Percentiles rank a stretch among this genome's conserved stretches.
phyloP scores from a whole-genome alignment of 257 asterid species.

The Solanum habrochaites region DNA sequence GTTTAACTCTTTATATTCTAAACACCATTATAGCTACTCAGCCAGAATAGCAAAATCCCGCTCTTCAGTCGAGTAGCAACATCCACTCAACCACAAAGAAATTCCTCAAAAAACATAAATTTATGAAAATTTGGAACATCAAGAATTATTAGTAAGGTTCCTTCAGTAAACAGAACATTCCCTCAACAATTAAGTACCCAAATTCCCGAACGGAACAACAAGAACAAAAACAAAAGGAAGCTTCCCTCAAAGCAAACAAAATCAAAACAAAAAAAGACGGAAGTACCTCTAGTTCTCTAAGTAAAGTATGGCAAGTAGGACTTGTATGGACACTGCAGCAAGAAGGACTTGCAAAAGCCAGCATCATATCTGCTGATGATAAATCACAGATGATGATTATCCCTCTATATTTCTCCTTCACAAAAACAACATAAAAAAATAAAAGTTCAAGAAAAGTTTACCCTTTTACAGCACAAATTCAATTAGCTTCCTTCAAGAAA shows the following conservation, averaged over 20 bases:
- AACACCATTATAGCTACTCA: background rate
- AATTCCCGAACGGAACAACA: background rate
- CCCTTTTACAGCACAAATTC: background rate
- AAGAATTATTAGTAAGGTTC: background rate
- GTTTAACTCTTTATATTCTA: background rate
- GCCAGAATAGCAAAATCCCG: background rate
- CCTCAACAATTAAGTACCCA: background rate
- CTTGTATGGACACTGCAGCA: background rate
- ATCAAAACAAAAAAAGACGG: background rate
- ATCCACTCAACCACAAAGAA: background rate
- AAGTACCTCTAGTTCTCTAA: constrained; percentile 1
- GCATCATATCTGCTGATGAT: background rate
- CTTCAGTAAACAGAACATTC: background rate
- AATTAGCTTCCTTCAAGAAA: background rate
- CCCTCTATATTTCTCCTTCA: background rate
- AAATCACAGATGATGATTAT: background rate
- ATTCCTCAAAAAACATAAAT: background rate
- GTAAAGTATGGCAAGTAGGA: background rate
- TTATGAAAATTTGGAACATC: background rate
- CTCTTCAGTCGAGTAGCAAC: background rate
- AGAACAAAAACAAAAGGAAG: background rate
- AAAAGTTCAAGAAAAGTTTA: background rate
- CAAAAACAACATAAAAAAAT: background rate
- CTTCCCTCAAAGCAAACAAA: background rate
- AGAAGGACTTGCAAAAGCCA: background rate